Evolutionary conservation across 148 eudicot species (phyloP).

Genomic region (Spergularia marina): DNA sequence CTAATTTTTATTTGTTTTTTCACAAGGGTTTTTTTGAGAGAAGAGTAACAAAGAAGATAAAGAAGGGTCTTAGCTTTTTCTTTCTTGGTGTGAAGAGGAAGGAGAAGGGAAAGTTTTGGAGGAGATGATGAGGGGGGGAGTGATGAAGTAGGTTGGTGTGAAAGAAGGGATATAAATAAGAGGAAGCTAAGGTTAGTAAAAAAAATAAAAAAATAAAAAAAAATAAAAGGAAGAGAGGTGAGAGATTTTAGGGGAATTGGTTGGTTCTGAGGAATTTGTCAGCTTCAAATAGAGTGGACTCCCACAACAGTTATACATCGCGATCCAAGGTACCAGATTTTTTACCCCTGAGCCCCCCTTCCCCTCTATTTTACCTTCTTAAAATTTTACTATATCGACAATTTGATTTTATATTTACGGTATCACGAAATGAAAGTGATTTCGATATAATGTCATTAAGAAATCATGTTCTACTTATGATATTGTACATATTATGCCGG

Average conservation of each 20-base stretch:
- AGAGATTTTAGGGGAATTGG: conserved; percentile 19
- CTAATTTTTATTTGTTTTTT: neutral
- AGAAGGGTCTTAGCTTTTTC: neutral
- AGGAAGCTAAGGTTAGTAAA: neutral
- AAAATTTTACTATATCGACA: no score
- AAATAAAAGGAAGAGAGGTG: neutral
- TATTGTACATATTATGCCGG: no score
- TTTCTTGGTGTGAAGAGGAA: neutral
- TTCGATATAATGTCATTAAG: no score
- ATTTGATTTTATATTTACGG: no score
- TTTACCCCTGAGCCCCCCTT: neutral
- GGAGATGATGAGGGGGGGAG: neutral
- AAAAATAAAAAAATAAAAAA: neutral
- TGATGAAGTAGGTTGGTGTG: conserved; percentile 3
- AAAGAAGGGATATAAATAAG: conserved; percentile 23
- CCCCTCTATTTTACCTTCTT: no score
- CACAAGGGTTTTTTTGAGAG: neutral
- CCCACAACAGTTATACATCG: conserved; percentile 62
- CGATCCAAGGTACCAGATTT: conserved; percentile 55
- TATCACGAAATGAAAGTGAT: no score
- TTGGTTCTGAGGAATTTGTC: conserved; percentile 30
- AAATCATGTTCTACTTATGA: no score
- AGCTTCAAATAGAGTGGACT: conserved; percentile 24
- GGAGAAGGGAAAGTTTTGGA: conserved; percentile 4
- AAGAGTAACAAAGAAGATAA: neutral